Evolutionary conservation across 2,329 filamentous ascomycete genomes (phyloP).

Genomic region (Pleurostoma richardsiae): DNA sequence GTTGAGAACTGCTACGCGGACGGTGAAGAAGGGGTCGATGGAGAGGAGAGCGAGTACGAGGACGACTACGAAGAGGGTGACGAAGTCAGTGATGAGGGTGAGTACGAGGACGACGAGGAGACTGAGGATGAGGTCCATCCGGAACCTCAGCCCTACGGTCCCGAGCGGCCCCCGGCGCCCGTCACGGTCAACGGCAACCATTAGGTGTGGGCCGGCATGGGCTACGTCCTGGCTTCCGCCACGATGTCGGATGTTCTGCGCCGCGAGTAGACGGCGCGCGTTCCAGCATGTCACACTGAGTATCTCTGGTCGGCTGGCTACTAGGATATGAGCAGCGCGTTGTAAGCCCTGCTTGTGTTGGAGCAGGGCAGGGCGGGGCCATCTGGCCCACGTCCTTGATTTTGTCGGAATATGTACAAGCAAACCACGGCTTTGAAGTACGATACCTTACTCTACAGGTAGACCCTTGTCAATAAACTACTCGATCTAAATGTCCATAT

Average conservation of each 20-base stretch:
- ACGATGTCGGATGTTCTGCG: too few species aligned
- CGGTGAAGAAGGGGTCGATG: conserved; percentile 41
- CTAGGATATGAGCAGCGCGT: too few species aligned
- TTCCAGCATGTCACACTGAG: too few species aligned
- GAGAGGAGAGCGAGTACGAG: conserved; percentile 60
- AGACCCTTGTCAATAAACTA: too few species aligned
- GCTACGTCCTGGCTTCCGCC: too few species aligned
- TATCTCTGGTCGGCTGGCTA: too few species aligned
- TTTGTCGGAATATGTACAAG: neutral
- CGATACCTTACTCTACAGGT: too few species aligned
- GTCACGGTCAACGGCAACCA: conserved; percentile 38
- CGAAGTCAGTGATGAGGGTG: conserved; percentile 60
- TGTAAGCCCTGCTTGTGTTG: too few species aligned
- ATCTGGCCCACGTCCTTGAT: neutral
- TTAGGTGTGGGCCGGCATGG: conserved; percentile 6
- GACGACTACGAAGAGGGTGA: conserved; percentile 58
- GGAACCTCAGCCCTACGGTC: conserved; percentile 37
- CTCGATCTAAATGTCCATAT: too few species aligned
- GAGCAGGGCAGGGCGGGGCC: neutral
- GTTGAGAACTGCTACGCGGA: conserved; percentile 57
- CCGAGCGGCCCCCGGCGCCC: conserved; percentile 39
- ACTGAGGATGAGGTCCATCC: conserved; percentile 27
- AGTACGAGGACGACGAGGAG: conserved; percentile 30
- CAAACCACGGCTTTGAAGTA: neutral
- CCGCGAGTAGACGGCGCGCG: too few species aligned